These are phyloP conservation scores for Halenospora varia DNA, from an alignment of 495 filamentous ascomycete species.

Conservation along the genomic window DNA sequence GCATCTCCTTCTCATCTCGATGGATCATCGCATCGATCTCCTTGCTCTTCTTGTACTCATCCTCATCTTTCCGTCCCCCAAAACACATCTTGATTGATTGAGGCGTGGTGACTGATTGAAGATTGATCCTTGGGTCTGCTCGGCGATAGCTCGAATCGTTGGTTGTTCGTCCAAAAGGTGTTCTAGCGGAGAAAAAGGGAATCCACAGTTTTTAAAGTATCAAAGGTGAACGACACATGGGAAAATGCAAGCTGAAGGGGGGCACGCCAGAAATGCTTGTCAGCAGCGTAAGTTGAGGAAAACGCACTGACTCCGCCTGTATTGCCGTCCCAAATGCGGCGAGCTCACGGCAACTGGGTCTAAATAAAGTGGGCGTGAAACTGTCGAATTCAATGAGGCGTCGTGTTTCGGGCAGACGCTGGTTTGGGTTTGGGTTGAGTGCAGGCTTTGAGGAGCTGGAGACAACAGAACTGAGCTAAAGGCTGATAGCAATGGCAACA, in stretches of 20 bases:
- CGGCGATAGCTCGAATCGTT: background rate
- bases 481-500: background rate
- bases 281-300: background rate
- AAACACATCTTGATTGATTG: constrained; percentile 55
- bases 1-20: constrained; percentile 75
- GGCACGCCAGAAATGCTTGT: constrained; percentile 3
- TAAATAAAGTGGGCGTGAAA: background rate
- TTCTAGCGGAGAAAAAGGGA: background rate
- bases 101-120: constrained; percentile 8
- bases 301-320: background rate
- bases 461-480: background rate
- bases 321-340: background rate
- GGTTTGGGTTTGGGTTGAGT: background rate
- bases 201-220: background rate
- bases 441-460: background rate
- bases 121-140: background rate
- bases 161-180: background rate
- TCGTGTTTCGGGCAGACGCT: background rate
- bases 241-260: background rate
- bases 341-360: background rate
- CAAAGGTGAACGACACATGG: background rate
- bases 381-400: background rate
- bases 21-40: constrained; percentile 77
- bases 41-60: constrained; percentile 45
- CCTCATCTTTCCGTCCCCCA: constrained; percentile 46